These are phyloP conservation scores for Mycena chlorophos DNA, from an alignment of 768 basidiomycete species.

Conservation along the genomic window DNA sequence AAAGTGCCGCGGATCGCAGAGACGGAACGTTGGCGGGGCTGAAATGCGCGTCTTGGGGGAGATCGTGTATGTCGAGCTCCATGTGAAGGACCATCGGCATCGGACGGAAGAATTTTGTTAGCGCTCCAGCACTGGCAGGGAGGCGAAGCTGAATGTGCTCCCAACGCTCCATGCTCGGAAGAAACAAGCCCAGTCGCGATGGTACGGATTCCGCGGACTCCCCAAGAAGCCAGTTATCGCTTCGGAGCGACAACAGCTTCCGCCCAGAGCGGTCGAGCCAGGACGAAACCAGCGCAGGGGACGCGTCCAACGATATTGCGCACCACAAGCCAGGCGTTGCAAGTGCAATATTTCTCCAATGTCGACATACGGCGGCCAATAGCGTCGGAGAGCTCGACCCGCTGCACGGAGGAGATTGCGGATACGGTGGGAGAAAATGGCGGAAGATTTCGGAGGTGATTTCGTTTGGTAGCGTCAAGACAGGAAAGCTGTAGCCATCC, in stretches of 20 bases:
- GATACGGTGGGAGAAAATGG: background rate
- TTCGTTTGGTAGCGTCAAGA: background rate
- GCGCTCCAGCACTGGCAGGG: background rate
- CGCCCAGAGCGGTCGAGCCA: background rate
- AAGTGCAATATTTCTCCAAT: background rate
- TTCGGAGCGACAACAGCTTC: background rate
- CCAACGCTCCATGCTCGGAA: background rate
- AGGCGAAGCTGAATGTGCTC: background rate
- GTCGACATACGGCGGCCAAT: background rate
- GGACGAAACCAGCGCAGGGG: background rate
- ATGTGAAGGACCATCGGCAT: background rate
- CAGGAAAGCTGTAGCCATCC: too few relatives aligned
- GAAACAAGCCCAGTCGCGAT: background rate
- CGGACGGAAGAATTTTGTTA: background rate
- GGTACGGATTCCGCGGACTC: background rate
- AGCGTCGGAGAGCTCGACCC: background rate
- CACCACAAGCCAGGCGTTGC: background rate
- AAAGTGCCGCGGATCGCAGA: background rate
- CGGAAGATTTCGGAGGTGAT: background rate
- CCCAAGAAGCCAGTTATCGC: background rate
- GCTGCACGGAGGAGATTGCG: background rate
- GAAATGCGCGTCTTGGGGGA: background rate
- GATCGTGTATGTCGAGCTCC: background rate
- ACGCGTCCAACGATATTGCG: too few relatives aligned
- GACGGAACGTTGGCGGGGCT: background rate